Percentiles rank a stretch among this genome's conserved stretches.
phyloP scores from a whole-genome alignment of 2,329 filamentous ascomycete genomes.

The Fusarium oxysporum region DNA sequence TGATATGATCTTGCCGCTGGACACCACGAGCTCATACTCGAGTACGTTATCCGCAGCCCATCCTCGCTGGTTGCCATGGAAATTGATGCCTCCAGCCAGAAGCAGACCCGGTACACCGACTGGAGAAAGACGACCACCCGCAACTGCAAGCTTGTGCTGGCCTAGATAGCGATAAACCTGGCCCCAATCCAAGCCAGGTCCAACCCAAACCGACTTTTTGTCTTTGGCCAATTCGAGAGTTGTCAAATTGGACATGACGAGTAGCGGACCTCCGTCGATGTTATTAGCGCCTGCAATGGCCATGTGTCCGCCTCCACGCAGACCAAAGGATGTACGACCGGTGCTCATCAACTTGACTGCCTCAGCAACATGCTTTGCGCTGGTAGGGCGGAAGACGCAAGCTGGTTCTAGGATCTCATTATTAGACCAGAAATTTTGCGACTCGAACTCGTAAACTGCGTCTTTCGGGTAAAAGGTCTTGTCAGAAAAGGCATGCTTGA shows the following conservation, averaged over 20 bases:
- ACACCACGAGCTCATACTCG: slow-evolving; percentile 57
- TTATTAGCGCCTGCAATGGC: slow-evolving; percentile 35
- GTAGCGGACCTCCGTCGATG: slow-evolving; percentile 26
- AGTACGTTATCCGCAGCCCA: slow-evolving; percentile 46
- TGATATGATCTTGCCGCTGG: slow-evolving; percentile 53
- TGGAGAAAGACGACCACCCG: slow-evolving; percentile 30
- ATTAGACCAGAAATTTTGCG: slow-evolving; percentile 31
- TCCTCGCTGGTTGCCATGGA: slow-evolving; percentile 44
- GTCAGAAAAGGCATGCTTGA: slow-evolving; percentile 1
- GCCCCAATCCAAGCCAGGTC: slow-evolving; percentile 35
- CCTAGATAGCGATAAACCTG: slow-evolving; percentile 28
- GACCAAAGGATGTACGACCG: slow-evolving; percentile 12
- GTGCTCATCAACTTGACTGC: neutral
- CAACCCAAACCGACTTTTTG: slow-evolving; percentile 24
- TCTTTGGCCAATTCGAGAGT: slow-evolving; percentile 17
- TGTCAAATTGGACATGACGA: slow-evolving; percentile 34
- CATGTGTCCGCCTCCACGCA: slow-evolving; percentile 41
- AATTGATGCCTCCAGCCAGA: slow-evolving; percentile 34
- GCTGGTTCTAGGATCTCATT: slow-evolving; percentile 16
- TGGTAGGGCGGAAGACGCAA: slow-evolving; percentile 26
- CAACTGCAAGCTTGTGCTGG: slow-evolving; percentile 11
- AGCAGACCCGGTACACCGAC: slow-evolving; percentile 36
- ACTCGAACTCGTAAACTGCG: slow-evolving; percentile 18
- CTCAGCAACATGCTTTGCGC: slow-evolving; percentile 2
- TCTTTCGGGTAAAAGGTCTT: slow-evolving; percentile 7